Conservation (phyloP, 805 yeast species). For the Cyberlindnera maclurae region DNA sequence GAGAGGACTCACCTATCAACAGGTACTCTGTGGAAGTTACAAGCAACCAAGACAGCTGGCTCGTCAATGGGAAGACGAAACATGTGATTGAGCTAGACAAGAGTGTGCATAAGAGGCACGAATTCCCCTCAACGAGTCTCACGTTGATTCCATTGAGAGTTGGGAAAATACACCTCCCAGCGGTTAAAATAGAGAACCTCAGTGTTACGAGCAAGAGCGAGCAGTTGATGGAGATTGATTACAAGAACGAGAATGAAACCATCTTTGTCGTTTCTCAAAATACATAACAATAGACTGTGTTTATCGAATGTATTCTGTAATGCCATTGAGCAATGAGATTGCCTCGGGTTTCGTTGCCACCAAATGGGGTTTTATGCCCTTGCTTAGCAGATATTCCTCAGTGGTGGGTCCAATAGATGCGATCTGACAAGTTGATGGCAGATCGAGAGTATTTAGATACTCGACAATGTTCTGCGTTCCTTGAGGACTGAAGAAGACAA, state of each 20-base stretch:
- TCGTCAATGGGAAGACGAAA: conserved; percentile 64
- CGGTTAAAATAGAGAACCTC: conserved; percentile 37
- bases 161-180: conserved; percentile 69
- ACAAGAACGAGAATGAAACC: conserved; percentile 61
- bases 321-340: conserved; percentile 37
- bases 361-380: conserved; percentile 50
- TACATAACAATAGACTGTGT: neutral
- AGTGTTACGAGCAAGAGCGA: conserved; percentile 27
- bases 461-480: conserved; percentile 64
- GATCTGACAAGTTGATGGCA: conserved; percentile 27
- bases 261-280: conserved; percentile 62
- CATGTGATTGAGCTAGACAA: conserved; percentile 39
- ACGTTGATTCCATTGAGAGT: conserved; percentile 66
- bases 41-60: conserved; percentile 65
- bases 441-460: conserved; percentile 25
- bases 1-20: conserved; percentile 15
- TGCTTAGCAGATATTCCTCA: conserved; percentile 44
- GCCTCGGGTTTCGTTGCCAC: conserved; percentile 76
- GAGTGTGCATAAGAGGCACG: conserved; percentile 7
- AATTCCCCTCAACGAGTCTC: conserved; percentile 27
- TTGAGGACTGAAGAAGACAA: conserved; percentile 87
- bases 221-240: conserved; percentile 49
- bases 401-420: conserved; percentile 96
- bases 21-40: conserved; percentile 40
- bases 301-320: conserved; percentile 4